phyloP scores from a whole-genome alignment of 2,329 filamentous ascomycete species.

The Phialophora macrospora region DNA sequence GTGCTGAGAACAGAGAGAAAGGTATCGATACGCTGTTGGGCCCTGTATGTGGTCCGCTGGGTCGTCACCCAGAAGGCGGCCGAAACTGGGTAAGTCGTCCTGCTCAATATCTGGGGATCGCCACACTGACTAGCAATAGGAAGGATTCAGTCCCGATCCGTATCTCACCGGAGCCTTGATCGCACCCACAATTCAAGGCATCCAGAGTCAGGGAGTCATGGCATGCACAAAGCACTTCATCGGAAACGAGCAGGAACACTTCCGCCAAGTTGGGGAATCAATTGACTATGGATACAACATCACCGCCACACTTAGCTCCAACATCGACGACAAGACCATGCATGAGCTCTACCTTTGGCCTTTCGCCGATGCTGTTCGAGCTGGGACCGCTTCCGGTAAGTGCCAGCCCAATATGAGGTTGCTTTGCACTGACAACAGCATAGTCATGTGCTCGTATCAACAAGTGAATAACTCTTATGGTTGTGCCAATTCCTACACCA shows the following conservation, averaged over 20 bases:
- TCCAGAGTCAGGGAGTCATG: slow-evolving; percentile 80
- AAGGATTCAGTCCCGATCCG: slow-evolving; percentile 71
- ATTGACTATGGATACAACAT: slow-evolving; percentile 66
- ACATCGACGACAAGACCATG: slow-evolving; percentile 67
- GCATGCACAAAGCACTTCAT: slow-evolving; percentile 81
- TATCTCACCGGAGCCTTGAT: slow-evolving; percentile 74
- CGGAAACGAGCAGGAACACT: slow-evolving; percentile 74
- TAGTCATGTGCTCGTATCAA: slow-evolving; percentile 73
- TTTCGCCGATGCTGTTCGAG: slow-evolving; percentile 70
- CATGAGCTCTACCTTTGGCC: slow-evolving; percentile 67
- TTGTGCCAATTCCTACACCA: slow-evolving; percentile 66
- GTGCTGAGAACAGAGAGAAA: slow-evolving; percentile 73
- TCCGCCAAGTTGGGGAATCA: slow-evolving; percentile 67
- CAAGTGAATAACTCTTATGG: slow-evolving; percentile 71
- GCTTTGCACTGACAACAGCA: background rate
- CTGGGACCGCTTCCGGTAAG: slow-evolving; percentile 64
- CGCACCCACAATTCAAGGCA: slow-evolving; percentile 74
- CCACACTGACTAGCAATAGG: slow-evolving; percentile 35
- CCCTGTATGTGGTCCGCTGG: slow-evolving; percentile 75
- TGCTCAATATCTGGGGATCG: too few species aligned
- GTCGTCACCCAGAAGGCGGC: slow-evolving; percentile 69
- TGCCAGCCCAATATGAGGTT: background rate
- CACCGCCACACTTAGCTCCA: slow-evolving; percentile 64
- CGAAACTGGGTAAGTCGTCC: slow-evolving; percentile 65
- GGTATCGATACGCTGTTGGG: slow-evolving; percentile 76